phyloP scores from a whole-genome alignment of 495 filamentous ascomycete species.

The Talaromyces adpressus region DNA sequence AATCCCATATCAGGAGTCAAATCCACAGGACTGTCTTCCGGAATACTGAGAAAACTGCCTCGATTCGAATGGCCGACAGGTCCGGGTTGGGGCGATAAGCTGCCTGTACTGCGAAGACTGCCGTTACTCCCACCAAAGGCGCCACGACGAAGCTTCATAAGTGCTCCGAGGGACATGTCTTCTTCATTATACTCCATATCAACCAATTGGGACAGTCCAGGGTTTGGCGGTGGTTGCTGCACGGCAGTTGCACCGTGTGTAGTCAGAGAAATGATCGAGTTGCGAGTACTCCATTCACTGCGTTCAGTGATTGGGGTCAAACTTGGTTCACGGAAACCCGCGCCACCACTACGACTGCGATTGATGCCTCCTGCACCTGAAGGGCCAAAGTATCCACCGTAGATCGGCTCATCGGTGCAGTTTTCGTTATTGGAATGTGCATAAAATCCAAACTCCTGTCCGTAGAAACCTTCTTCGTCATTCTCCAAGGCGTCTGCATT shows the following conservation, averaged over 20 bases:
- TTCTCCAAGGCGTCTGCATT: conserved; percentile 91
- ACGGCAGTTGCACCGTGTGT: conserved; percentile 41
- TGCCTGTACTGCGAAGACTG: conserved; percentile 60
- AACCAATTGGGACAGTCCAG: conserved; percentile 65
- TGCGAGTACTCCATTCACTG: conserved; percentile 91
- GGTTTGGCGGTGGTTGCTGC: conserved; percentile 34
- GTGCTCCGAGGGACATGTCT: conserved; percentile 61
- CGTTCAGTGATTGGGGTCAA: conserved; percentile 95
- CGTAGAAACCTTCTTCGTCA: conserved; percentile 89
- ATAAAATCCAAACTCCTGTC: conserved; percentile 97
- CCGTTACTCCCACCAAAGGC: conserved; percentile 79
- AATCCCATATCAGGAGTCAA: conserved; percentile 9
- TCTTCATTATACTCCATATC: conserved; percentile 62
- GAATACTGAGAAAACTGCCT: conserved; percentile 27
- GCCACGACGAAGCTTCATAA: conserved; percentile 64
- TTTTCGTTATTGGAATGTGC: conserved; percentile 44
- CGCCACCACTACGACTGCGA: conserved; percentile 61
- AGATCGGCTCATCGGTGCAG: conserved; percentile 47
- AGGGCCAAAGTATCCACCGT: conserved; percentile 89
- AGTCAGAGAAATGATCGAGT: conserved; percentile 71
- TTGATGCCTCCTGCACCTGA: conserved; percentile 54
- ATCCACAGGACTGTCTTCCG: conserved; percentile 27
- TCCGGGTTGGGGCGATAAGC: conserved; percentile 37
- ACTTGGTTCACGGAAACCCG: conserved; percentile 76
- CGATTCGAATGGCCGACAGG: conserved; percentile 22